phyloP scores from a whole-genome alignment of 1,284 basidiomycete species.

The Cutaneotrichosporon arboriforme region DNA sequence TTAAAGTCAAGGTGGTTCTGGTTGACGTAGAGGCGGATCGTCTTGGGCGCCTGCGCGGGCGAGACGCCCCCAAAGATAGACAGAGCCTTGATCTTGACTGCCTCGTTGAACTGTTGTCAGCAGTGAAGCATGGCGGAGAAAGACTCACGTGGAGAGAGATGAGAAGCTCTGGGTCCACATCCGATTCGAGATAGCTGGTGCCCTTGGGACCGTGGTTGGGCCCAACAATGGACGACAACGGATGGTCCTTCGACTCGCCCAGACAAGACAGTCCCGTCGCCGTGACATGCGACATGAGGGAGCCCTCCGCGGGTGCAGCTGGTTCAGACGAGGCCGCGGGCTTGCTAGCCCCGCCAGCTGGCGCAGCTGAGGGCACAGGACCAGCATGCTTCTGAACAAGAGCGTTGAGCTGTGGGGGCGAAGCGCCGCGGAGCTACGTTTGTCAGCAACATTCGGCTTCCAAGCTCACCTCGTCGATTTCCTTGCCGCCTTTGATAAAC shows the following conservation, averaged over 20 bases:
- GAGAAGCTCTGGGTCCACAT: conserved; percentile 68
- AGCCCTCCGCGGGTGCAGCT: conserved; percentile 21
- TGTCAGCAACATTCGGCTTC: not conserved
- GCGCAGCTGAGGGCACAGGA: conserved; percentile 8
- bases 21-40: conserved; percentile 61
- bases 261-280: conserved; percentile 59
- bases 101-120: conserved; percentile 64
- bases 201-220: conserved; percentile 50
- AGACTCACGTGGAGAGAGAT: conserved; percentile 61
- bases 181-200: conserved; percentile 64
- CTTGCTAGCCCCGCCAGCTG: conserved; percentile 1
- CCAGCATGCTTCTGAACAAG: conserved; percentile 11
- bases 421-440: conserved; percentile 40
- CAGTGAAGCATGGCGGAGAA: not conserved
- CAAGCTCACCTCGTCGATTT: conserved; percentile 39
- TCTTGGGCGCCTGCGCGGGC: conserved; percentile 58
- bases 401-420: conserved; percentile 36
- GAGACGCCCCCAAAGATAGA: conserved; percentile 55
- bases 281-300: conserved; percentile 38
- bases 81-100: conserved; percentile 67
- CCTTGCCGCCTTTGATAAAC: conserved; percentile 48
- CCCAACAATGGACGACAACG: conserved; percentile 58
- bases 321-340: conserved; percentile 5
- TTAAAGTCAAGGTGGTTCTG: conserved; percentile 62
- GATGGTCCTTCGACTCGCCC: conserved; percentile 63